Evolutionary conservation across 1,284 basidiomycete species (phyloP).

Genomic region (Neolentinus lepideus): DNA sequence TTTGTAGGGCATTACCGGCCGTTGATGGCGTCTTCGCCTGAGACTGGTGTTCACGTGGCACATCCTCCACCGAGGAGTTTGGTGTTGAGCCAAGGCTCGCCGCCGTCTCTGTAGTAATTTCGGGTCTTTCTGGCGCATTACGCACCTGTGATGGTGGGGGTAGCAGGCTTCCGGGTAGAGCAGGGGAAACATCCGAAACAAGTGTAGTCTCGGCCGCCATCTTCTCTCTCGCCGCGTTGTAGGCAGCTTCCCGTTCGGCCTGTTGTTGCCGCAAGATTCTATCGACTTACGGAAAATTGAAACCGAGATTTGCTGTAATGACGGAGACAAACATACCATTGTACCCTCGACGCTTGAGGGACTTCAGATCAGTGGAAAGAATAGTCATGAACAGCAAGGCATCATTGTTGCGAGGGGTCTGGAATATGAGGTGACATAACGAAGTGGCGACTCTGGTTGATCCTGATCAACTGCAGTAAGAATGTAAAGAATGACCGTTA

Average conservation of each 20-base stretch:
- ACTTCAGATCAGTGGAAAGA: conserved; percentile 81
- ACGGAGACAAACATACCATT: conserved; percentile 44
- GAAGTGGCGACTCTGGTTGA: conserved; percentile 65
- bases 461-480: conserved; percentile 2
- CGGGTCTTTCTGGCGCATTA: not conserved
- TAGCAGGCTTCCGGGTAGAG: not conserved
- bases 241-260: conserved; percentile 62
- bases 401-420: conserved; percentile 74
- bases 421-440: conserved; percentile 71
- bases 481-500: conserved; percentile 11
- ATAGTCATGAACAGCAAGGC: conserved; percentile 89
- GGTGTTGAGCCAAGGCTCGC: not conserved
- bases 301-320: not conserved
- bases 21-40: conserved; percentile 3
- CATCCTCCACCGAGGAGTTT: not conserved
- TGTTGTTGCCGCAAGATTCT: conserved; percentile 84
- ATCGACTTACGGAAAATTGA: conserved; percentile 52
- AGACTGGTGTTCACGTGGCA: not conserved
- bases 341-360: conserved; percentile 81
- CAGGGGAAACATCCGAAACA: conserved; percentile 1
- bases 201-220: conserved; percentile 16
- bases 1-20: conserved; percentile 17
- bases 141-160: not conserved
- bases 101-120: not conserved
- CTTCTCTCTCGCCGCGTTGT: conserved; percentile 31